These are phyloP conservation scores for Funneliformis geosporum DNA, from an alignment of 192 early-diverging fungal genomes.

Conservation along the genomic window DNA sequence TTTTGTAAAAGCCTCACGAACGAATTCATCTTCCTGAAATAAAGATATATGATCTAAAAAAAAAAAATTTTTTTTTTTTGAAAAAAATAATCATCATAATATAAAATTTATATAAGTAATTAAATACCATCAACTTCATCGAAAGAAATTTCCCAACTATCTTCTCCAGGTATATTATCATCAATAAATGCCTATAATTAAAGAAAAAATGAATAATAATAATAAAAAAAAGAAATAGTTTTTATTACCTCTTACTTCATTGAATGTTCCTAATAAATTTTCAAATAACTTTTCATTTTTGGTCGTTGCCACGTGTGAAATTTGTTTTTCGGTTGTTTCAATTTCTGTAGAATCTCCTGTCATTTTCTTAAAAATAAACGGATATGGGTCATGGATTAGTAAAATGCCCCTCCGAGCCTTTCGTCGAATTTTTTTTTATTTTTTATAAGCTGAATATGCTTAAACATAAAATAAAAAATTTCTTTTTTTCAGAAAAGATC, in stretches of 20 bases:
- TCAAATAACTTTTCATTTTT: conserved; percentile 21
- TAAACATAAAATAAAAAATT: too few species aligned
- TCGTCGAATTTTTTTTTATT: too few species aligned
- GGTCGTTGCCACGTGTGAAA: not conserved
- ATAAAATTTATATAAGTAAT: not conserved
- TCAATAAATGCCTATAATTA: not conserved
- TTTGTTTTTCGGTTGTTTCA: not conserved
- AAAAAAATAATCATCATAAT: not conserved
- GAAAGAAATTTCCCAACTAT: conserved; percentile 51
- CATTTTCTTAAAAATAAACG: not conserved
- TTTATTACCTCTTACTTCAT: not conserved
- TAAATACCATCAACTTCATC: conserved; percentile 59
- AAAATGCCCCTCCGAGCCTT: too few species aligned
- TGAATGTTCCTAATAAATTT: conserved; percentile 21
- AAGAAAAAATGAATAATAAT: too few species aligned
- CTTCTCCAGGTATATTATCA: conserved; percentile 1
- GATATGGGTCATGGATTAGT: too few species aligned
- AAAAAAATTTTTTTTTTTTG: not conserved
- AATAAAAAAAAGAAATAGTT: not conserved
- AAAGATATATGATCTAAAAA: conserved; percentile 63
- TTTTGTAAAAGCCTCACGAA: conserved; percentile 76
- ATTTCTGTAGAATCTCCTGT: not conserved
- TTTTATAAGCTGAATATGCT: too few species aligned
- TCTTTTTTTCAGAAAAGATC: too few species aligned
- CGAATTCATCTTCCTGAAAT: conserved; percentile 83